Evolutionary conservation across 1,284 basidiomycete species (phyloP), one percentile per base, ranked within the genome.

Genomic region (Irpex sp.): DNA sequence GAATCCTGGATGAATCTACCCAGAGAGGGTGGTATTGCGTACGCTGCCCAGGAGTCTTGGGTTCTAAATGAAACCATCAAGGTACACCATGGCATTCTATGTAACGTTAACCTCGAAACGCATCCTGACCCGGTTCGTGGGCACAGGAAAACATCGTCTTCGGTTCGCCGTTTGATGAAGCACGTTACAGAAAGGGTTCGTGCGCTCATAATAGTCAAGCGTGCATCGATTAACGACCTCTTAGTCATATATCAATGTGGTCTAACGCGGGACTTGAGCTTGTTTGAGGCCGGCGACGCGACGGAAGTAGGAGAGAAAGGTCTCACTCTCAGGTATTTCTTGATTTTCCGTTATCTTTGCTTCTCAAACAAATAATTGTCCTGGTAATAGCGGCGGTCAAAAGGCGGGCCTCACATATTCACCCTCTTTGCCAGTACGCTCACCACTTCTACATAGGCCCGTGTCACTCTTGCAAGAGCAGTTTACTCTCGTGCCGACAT

Each of bases 21-120:
- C 7, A 80, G 89, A 5, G 74, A 78, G 1, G 82, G 83, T 11
- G 89, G 89, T 11, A 82, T 92, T 5, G 85, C 87, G 0, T 92
- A 89, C 73, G 87, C 88, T 6, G 86, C 88, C 0, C 90, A 93
- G 72, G 88, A 91, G 69, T 85, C 87, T 3, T 93, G 90, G 90
- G 86, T 87, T 3, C 79, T 81, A 64, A 86, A 85, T 66, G 78
- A 77, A 65, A 82, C 80, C 0, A 80, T 81, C 62, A 75, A 75
- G 64, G 78, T 77, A 61, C 58, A 69, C 59, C 5, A 34, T 4
- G n/a, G 11, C 8, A 7, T 1, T 38, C 5, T 36, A 54, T 4
- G 9, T 47, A 2, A 4, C 15, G 36, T 7, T n/a, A 34, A 8
- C 3, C 9, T 34, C 5, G 31, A 34, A 34, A 34, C 31, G 5